Base-by-base conservation (phyloP, 2,329 filamentous ascomycete genomes). In the Bipolaris victoriae region DNA sequence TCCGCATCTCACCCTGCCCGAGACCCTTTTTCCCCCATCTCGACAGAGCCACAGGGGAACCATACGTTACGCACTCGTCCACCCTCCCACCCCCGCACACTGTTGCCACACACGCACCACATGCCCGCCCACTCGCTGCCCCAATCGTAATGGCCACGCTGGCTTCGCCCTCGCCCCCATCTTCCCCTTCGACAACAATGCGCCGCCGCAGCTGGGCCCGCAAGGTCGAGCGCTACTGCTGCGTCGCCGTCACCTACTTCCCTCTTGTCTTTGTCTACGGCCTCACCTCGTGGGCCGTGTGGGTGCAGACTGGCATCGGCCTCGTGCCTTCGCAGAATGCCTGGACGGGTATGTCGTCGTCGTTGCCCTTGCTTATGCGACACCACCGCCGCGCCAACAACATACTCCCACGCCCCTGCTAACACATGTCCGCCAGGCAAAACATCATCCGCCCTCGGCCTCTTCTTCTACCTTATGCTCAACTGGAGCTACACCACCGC, bases 251-350 rank as follows among this genome's bases (percentile, higher is more conserved):
- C 51, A 90, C 87, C 24, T 97, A 92, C 76, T 91, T 96, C 66
- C 94, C 94, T n/a, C 83, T 98, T 16, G 81, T 81, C 26, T 97
- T 98, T 73, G 91, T 98, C 57, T 97, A 97, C 72, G 85, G 89
- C 54, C 77, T 97, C 65, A 94, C 92, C n/a, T 90, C 90, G 10
- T 99, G 95, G 95, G 93, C 92, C 2, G 86, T 90, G n/a, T 97
- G 90, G 84, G 92, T 97, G 7, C 85, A 93, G 67, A 84, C 90
- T 46, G 88, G 83, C 55, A 90, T 97, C 58, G 90, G 91, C 50
- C 69, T 76, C 45, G 65, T 62, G 52, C 68, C 73, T 1, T 62
- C 68, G 6, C 74, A 71, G 65, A 68, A 72, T 55, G 63, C 58
- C 58, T 76, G 74, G 74, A 76, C 73, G 50, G 74, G 74, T 76